These are phyloP conservation scores for Cercospora sp. DNA, from an alignment of 2,329 filamentous ascomycete species.

Conservation along the genomic window DNA sequence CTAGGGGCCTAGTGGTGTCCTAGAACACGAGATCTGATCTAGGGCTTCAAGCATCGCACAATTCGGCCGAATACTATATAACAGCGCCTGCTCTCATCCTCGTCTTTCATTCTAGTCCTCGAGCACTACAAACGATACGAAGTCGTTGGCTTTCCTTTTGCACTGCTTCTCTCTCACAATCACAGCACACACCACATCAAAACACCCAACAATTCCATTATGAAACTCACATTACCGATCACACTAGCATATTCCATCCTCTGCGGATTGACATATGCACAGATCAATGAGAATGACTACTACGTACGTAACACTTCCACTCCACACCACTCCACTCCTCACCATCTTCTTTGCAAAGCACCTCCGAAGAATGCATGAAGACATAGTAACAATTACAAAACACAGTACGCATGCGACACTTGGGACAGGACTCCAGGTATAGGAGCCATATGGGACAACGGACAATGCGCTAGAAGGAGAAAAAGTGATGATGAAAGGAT, in stretches of 20 bases:
- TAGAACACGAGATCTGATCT: neutral
- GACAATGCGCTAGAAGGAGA: neutral
- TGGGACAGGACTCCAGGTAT: neutral
- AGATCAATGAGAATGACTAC: neutral
- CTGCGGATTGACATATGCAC: neutral
- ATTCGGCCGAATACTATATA: neutral
- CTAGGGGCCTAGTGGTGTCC: no score
- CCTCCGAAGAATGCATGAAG: neutral
- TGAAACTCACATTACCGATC: neutral
- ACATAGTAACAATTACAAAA: neutral
- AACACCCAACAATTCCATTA: neutral
- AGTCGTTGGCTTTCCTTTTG: neutral
- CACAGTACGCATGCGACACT: neutral
- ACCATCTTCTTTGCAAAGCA: neutral
- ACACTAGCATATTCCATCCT: neutral
- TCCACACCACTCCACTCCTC: neutral
- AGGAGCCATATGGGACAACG: neutral
- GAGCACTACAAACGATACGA: neutral
- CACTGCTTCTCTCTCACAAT: neutral
- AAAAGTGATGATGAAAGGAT: neutral
- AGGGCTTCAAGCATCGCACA: neutral
- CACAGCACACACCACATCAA: neutral
- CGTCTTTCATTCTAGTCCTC: no score
- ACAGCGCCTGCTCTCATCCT: no score
- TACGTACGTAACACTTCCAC: neutral